These are phyloP conservation scores for Immersiella caudata DNA, from an alignment of 495 filamentous ascomycete species.

Conservation along the genomic window DNA sequence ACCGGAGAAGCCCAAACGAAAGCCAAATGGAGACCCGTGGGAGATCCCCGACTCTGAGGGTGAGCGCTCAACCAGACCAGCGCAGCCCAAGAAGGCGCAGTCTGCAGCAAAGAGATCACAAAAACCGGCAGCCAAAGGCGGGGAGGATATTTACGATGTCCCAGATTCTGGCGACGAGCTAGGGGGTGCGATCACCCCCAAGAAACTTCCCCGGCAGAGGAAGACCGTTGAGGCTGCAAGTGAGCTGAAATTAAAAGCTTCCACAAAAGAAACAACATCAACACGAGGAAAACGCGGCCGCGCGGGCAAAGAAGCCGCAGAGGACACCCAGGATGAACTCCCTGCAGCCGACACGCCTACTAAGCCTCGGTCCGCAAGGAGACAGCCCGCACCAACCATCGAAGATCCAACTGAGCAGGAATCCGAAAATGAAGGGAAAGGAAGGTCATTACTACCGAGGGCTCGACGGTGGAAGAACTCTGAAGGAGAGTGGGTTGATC, in stretches of 20 bases:
- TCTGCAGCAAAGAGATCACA: constrained; percentile 18
- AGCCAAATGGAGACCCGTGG: constrained; percentile 2
- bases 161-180: constrained; percentile 47
- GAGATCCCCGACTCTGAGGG: constrained; percentile 37
- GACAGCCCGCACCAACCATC: neutral
- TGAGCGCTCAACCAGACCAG: constrained; percentile 4
- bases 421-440: constrained; percentile 1
- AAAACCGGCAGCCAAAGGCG: constrained; percentile 1
- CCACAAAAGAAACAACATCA: neutral
- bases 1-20: neutral
- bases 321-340: constrained; percentile 18
- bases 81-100: constrained; percentile 20
- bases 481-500: neutral
- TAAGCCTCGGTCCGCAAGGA: constrained; percentile 17
- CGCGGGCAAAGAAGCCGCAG: constrained; percentile 20
- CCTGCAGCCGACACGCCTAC: constrained; percentile 11
- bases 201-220: neutral
- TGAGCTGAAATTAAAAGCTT: constrained; percentile 7
- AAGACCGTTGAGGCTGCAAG: neutral
- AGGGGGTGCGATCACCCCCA: neutral
- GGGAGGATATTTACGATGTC: constrained; percentile 42
- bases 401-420: neutral
- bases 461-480: neutral
- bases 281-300: constrained; percentile 31
- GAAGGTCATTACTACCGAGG: neutral